Evolutionary conservation across 768 basidiomycete genomes (phyloP).

Genomic region (Tricholoma furcatifolium): DNA sequence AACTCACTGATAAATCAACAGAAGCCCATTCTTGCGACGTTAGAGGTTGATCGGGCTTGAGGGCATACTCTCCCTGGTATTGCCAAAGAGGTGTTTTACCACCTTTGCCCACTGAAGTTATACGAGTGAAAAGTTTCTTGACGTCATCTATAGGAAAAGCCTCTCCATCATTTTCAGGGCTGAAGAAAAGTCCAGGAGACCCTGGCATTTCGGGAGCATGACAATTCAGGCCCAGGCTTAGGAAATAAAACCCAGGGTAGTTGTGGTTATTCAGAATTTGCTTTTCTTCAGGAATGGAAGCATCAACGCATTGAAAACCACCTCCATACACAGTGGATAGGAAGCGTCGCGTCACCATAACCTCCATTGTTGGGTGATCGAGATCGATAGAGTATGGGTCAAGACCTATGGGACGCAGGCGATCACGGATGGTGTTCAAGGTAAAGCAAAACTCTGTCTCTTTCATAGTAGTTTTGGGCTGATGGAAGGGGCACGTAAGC

Average conservation of each 20-base stretch:
- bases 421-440: constrained; percentile 3
- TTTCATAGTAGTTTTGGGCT: constrained; percentile 7
- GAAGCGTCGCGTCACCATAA: constrained; percentile 8
- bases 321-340: constrained; percentile 11
- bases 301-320: constrained; percentile 2
- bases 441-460: background rate
- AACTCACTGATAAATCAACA: constrained; percentile 3
- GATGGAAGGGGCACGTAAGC: background rate
- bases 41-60: constrained; percentile 34
- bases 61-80: constrained; percentile 32
- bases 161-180: no score
- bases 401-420: constrained; percentile 5
- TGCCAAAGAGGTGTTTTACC: constrained; percentile 23
- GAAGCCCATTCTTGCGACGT: constrained; percentile 27
- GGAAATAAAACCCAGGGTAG: constrained; percentile 27
- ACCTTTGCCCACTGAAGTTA: no score
- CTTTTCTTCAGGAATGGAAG: constrained; percentile 14
- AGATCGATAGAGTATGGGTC: constrained; percentile 8
- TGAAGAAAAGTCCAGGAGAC: constrained; percentile 25
- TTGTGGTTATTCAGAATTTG: constrained; percentile 21
- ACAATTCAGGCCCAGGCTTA: constrained; percentile 21
- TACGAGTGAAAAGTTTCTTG: constrained; percentile 13
- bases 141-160: constrained; percentile 20
- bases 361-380: background rate
- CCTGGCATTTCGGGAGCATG: constrained; percentile 28